Evolutionary conservation across 2,329 filamentous ascomycete genomes (phyloP), one percentile per base, ranked within the genome.

Genomic region (Dactylellina cionopaga): DNA sequence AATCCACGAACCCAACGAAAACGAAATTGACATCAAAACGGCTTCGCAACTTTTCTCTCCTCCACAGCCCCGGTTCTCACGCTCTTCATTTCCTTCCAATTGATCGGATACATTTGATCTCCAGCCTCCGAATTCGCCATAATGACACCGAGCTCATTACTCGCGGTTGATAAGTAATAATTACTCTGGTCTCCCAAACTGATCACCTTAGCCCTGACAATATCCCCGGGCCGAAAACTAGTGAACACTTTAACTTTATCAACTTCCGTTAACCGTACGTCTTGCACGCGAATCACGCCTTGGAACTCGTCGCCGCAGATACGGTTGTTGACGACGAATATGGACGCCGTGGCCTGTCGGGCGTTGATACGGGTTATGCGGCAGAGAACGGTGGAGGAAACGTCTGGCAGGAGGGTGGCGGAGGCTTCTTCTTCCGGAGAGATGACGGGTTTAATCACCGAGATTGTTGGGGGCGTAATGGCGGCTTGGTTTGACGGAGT

Each of bases 51-150:
- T 84, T 99, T 99, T 80, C 95, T 88, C 75, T 83, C 82, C 85
- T 98, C 95, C 76, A 84, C 88, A 46, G 84, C 79, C 2, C 92
- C 92, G 5, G 90, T 96, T 78, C 90, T 87, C 0, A 89, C 88
- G 83, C 98, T 94, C 78, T 87, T 86, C 82, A 96, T 96, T 82
- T 98, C 94, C 83, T 90, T 96, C 95, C 95, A 99, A 81, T 89
- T 96, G 62, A 96, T 86, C 1, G 95, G 94, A 77, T 90, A 90
- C 92, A 98, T 96, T 77, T 90, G 87, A 81, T 96, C 94, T 0
- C 93, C 93, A 1, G 86, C 87, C 79, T 96, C 92, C 25, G 71
- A 76, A 49, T 66, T 89, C 7, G 94, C 95, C 88, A 98, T 91
- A 37, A 99, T 91, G 68, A 98, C 94, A 1, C 95, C 95, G 39